Evolutionary conservation across 495 filamentous ascomycete species (phyloP), one percentile per base, ranked within the genome.

Genomic region (Glarea lozoyensis): DNA sequence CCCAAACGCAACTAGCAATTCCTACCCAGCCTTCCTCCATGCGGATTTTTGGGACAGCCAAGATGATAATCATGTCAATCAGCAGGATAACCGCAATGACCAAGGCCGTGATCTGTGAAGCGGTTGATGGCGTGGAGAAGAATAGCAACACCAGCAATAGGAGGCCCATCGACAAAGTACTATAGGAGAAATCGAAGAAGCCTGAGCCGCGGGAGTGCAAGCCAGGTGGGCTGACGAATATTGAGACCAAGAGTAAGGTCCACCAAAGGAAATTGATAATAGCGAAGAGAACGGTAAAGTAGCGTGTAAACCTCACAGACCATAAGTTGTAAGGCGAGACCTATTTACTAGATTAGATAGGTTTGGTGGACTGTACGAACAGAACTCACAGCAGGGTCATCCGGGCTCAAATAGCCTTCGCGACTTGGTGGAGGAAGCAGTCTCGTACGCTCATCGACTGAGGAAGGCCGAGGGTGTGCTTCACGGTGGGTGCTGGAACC

Each of bases 321-420:
- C 84, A 94, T 40, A 96, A 78, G 56, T 98, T 98, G 65, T 95
- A 94, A 0, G 92, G 92, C 1, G 92, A 88, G 22, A 97, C 84
- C 84, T 89, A 42, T 27, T 19, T 18, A 18, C 32, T 23, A 54
- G 15, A 48, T 53, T 38, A 53, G 46, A 10, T 20, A 40, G 32
- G n/a, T 1, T 22, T 2, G 2, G 25, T 59, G 37, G 25, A 46
- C 31, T 11, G 27, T 51, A 9, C 48, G 30, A 16, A 10, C 16
- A n/a, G 27, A 10, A 54, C 76, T 60, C 68, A 88, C 92, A 41
- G 89, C 89, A 39, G 90, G 92, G 61, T 96, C 90, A 72, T 94
- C 86, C n/a, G 89, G 90, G 48, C 82, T 84, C 31, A 96, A 66
- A 53, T 82, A 90, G 31, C 70, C 74, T 37, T 77, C 69, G 18